These are phyloP conservation scores for Leccinum fibrillosum DNA, from an alignment of 768 basidiomycete genomes.

Conservation along the genomic window DNA sequence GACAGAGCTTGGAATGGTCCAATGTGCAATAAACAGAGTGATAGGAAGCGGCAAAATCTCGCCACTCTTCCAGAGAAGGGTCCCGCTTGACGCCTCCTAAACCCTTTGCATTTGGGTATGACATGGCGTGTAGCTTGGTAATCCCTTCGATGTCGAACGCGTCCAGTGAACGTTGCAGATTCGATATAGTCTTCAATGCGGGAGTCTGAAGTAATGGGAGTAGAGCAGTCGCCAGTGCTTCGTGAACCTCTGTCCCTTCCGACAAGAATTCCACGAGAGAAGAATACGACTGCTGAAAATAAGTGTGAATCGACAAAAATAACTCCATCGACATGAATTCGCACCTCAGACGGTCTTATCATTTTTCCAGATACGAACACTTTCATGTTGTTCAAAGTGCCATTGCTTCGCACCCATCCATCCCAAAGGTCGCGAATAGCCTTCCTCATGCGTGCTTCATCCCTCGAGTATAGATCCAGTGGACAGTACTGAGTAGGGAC, in stretches of 20 bases:
- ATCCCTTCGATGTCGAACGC: slow-evolving; percentile 84
- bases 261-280: slow-evolving; percentile 16
- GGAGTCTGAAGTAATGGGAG: slow-evolving; percentile 45
- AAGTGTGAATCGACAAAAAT: slow-evolving; percentile 2
- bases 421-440: slow-evolving; percentile 74
- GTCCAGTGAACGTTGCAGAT: slow-evolving; percentile 76
- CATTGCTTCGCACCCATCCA: slow-evolving; percentile 64
- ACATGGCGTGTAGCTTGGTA: slow-evolving; percentile 36
- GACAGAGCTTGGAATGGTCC: slow-evolving; percentile 38
- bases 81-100: slow-evolving; percentile 39
- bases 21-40: slow-evolving; percentile 31
- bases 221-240: slow-evolving; percentile 50
- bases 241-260: slow-evolving; percentile 35
- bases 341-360: slow-evolving; percentile 56
- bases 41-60: slow-evolving; percentile 57
- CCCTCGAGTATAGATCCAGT: slow-evolving; percentile 81
- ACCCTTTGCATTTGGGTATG: slow-evolving; percentile 3
- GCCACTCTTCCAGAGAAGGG: slow-evolving; percentile 65
- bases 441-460: slow-evolving; percentile 52
- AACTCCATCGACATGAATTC: slow-evolving; percentile 15
- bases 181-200: slow-evolving; percentile 50
- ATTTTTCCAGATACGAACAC: slow-evolving; percentile 69
- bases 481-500: slow-evolving; percentile 68
- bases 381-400: slow-evolving; percentile 75
- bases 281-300: slow-evolving; percentile 4